Percentiles rank a stretch among this genome's conserved stretches.
These are phyloP conservation scores for Tilletia horrida DNA, from an alignment of 1,284 basidiomycete genomes.

Conservation along the genomic window DNA sequence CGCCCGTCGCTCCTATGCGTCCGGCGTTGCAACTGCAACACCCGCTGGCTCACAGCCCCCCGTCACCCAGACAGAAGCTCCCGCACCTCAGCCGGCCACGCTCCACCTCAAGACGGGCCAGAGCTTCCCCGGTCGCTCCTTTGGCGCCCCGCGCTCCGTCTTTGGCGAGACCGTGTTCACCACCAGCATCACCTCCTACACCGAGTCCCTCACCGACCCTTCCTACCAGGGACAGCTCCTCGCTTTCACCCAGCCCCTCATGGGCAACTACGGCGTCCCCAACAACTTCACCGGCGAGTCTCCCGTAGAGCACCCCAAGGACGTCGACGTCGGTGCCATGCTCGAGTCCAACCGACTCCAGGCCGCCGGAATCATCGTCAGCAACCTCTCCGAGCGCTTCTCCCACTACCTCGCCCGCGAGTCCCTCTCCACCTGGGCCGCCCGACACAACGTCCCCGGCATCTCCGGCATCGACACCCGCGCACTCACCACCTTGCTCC, in stretches of 20 bases:
- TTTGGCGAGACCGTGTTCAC: conserved; percentile 99
- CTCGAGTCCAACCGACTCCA: conserved; percentile 87
- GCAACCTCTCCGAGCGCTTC: conserved; percentile 89
- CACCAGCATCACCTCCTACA: conserved; percentile 97
- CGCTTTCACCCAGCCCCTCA: conserved; percentile 95
- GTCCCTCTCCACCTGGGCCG: conserved; percentile 88
- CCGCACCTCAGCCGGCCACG: conserved; percentile 65
- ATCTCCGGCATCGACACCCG: conserved; percentile 97
- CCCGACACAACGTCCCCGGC: conserved; percentile 81
- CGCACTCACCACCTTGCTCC: conserved; percentile 85
- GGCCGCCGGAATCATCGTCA: conserved; percentile 87
- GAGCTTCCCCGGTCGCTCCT: conserved; percentile 80
- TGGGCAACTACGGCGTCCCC: conserved; percentile 98
- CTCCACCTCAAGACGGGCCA: conserved; percentile 92
- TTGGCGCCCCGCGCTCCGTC: conserved; percentile 80
- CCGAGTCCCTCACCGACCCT: conserved; percentile 98
- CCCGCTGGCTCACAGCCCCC: conserved; percentile 7
- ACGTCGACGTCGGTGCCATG: conserved; percentile 57
- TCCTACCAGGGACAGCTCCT: conserved; percentile 97
- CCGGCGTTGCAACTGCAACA: conserved; percentile 20
- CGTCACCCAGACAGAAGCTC: conserved; percentile 46
- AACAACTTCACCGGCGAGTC: conserved; percentile 60
- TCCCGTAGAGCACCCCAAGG: conserved; percentile 60
- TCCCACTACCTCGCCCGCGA: conserved; percentile 93
- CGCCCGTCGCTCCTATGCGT: conserved; percentile 19